Percentiles rank a stretch among this genome's conserved stretches.
phyloP scores from a whole-genome alignment of 495 filamentous ascomycete species.

The Penicillium angulare region DNA sequence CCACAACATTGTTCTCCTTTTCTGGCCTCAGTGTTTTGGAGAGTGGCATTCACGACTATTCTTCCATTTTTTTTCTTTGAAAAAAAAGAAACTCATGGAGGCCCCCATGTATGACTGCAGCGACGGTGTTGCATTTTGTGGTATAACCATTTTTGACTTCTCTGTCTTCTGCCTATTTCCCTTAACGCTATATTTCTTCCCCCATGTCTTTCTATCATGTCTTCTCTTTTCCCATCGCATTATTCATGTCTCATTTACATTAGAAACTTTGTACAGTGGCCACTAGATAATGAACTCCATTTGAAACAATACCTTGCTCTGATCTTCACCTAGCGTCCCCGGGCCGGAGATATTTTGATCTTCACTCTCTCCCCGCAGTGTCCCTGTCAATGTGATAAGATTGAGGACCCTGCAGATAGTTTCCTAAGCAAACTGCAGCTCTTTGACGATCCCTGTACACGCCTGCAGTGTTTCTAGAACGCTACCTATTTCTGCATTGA shows the following conservation, averaged over 20 bases:
- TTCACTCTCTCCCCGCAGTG: neutral
- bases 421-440: neutral
- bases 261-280: constrained; percentile 27
- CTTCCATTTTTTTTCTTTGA: neutral
- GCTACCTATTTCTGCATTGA: constrained; percentile 4
- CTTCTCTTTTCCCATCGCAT: neutral
- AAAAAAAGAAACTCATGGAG: neutral
- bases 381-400: neutral
- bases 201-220: no score
- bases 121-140: constrained; percentile 24
- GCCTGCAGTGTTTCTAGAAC: constrained; percentile 10
- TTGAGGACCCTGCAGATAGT: constrained; percentile 2
- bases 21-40: neutral
- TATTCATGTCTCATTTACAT: constrained; percentile 10
- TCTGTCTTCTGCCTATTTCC: no score
- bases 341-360: neutral
- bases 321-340: neutral
- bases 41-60: constrained; percentile 13
- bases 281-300: constrained; percentile 16
- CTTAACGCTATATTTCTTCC: neutral
- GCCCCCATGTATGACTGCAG: constrained; percentile 17
- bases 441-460: constrained; percentile 4
- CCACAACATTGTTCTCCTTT: neutral
- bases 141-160: constrained; percentile 6
- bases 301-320: neutral